A percentile compares a stretch with the other conserved stretches of the same genome.
These are phyloP conservation scores for Adiantum capillusveneris DNA, from an alignment of 75 land plant genomes.

Conservation along the genomic window DNA sequence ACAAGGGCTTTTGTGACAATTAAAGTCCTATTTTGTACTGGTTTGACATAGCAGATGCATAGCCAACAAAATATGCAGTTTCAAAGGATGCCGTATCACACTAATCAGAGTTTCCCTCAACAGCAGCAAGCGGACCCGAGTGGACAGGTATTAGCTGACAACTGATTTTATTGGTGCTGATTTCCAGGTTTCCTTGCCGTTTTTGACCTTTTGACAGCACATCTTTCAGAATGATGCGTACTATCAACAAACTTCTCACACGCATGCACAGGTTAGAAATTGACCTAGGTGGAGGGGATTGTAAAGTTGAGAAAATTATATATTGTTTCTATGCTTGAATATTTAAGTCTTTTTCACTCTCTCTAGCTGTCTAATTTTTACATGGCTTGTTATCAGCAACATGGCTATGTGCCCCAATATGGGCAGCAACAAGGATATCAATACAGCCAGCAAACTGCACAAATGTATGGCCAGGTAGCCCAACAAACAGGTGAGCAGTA, in stretches of 20 bases:
- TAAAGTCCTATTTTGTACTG: too few species aligned
- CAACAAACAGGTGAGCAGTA: constrained; percentile 1
- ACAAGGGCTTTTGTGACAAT: background rate
- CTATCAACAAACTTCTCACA: background rate
- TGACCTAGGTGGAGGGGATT: too few species aligned
- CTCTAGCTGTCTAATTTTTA: too few species aligned
- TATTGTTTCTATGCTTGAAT: too few species aligned
- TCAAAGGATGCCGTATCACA: too few species aligned
- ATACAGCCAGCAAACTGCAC: constrained; percentile 3
- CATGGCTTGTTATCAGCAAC: constrained; percentile 5
- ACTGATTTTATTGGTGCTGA: background rate
- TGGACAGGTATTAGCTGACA: background rate
- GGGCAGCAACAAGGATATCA: constrained; percentile 18
- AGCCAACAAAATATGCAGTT: background rate
- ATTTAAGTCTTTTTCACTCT: too few species aligned
- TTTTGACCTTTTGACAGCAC: too few species aligned
- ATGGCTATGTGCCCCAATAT: constrained; percentile 14
- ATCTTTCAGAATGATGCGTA: background rate
- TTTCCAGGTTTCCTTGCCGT: too few species aligned
- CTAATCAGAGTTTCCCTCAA: constrained; percentile 1
- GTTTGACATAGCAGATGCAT: too few species aligned
- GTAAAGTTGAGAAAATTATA: too few species aligned
- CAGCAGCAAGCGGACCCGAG: constrained; percentile 1
- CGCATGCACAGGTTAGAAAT: too few species aligned
- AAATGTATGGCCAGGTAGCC: background rate